Base-by-base conservation (phyloP, 371 early-diverging fungal species). In the Syncephalis plumigaleata region DNA sequence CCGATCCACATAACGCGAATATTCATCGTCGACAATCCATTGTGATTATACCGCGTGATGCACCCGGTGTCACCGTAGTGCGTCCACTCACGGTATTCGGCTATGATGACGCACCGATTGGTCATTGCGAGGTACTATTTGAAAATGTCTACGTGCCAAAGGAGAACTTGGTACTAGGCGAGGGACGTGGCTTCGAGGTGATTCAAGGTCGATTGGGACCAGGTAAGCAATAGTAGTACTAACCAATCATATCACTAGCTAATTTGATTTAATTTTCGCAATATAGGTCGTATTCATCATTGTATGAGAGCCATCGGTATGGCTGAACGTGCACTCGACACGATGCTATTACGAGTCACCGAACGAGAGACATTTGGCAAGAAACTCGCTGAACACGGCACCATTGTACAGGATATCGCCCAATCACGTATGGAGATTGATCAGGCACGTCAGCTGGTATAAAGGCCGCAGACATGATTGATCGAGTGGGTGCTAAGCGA, bases 141-240 rank as follows among this genome's bases (percentile, higher is more conserved):
- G 79, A 81, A 42, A 73, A 91, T 60, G 92, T 90, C 43, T 72
- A 79, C 50, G 87, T 96, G 13, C 92, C 92, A 3, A 64, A 65
- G 3, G 77, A 79, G 42, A 89, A 90, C 61, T 77, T 96, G 46
- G 60, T 96, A 21, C 70, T 89, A 39, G 94, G 94, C 31, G 89
- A 91, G 59, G 97, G 97, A 27, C 78, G 94, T 49, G 97, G 97
- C 0, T 94, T 96, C 59, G 97, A 96, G 57, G 75, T 96, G 36
- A 83, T 93, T 50, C 95, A 96, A 66, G 92, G 93, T 20, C 78
- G 97, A 11, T 69, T 96, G 15, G 97, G 97, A 9, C 93, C 93
- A 27, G 90, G 83, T 43, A 71, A 78, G 55, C n/a, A n/a, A n/a
- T n/a, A n/a, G n/a, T n/a, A 74, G 79, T 47, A 78, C 78, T 49